A percentile compares a stretch with the other conserved stretches of the same genome.
These are phyloP conservation scores for Metschnikowia similis DNA, from an alignment of 805 yeast species.

Conservation along the genomic window DNA sequence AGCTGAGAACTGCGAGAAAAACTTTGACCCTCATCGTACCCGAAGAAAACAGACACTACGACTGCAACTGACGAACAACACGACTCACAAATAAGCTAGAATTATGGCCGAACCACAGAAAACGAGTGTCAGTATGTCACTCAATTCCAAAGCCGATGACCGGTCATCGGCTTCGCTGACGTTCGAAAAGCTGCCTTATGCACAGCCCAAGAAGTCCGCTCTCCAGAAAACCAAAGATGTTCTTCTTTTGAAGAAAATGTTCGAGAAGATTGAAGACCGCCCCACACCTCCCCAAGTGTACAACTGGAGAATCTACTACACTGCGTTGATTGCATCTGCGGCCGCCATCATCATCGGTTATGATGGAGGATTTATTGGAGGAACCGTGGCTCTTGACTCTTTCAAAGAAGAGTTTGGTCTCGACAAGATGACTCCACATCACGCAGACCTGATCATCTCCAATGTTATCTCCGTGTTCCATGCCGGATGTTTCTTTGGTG, in stretches of 20 bases:
- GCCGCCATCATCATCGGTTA: conserved; percentile 41
- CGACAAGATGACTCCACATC: conserved; percentile 17
- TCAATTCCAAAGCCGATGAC: conserved; percentile 5
- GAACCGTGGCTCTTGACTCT: conserved; percentile 32
- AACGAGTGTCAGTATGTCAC: background rate
- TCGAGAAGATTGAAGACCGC: conserved; percentile 34
- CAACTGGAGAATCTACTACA: conserved; percentile 30
- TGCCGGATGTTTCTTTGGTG: conserved; percentile 39
- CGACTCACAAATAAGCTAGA: no score
- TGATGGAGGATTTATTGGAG: conserved; percentile 40
- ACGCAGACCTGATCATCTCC: conserved; percentile 23
- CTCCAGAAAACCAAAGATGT: conserved; percentile 12
- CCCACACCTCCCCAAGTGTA: conserved; percentile 38
- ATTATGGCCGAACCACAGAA: background rate
- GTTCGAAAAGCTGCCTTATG: background rate
- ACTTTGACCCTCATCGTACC: no score
- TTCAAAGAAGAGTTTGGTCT: conserved; percentile 32
- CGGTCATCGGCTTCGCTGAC: background rate
- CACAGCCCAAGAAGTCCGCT: conserved; percentile 5
- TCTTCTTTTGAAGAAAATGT: conserved; percentile 16
- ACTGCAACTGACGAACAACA: no score
- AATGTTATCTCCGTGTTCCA: conserved; percentile 38
- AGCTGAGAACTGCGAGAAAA: no score
- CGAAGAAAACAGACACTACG: no score
- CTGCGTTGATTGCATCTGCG: conserved; percentile 34